Evolutionary conservation across 768 basidiomycete genomes (phyloP).

Genomic region (Pholiota molesta): DNA sequence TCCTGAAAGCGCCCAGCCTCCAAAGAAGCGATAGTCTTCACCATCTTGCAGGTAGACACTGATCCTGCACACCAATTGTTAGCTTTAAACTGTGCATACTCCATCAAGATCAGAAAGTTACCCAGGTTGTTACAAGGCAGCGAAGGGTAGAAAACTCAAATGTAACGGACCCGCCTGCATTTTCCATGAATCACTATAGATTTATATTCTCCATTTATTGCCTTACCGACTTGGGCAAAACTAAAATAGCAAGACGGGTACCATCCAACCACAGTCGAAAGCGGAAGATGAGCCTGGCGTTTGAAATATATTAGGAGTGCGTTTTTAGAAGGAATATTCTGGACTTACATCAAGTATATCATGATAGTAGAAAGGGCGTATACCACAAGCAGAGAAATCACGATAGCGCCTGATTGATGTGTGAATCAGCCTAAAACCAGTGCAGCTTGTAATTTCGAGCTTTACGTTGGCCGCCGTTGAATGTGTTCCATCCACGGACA

Average conservation of each 20-base stretch:
- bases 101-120: conserved; percentile 14
- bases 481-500: conserved; percentile 36
- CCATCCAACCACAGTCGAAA: conserved; percentile 43
- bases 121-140: conserved; percentile 40
- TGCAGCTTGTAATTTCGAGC: not conserved
- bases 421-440: not conserved
- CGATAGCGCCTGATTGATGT: conserved; percentile 31
- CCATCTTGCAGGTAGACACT: conserved; percentile 30
- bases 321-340: not conserved
- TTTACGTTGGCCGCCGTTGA: conserved; percentile 37
- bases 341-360: conserved; percentile 38
- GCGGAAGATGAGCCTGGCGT: conserved; percentile 38
- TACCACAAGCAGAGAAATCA: conserved; percentile 31
- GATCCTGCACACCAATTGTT: conserved; percentile 22
- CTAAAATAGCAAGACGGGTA: conserved; percentile 31
- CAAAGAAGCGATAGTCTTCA: conserved; percentile 31
- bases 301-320: not conserved
- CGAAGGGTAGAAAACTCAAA: conserved; percentile 32
- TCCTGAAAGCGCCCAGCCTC: conserved; percentile 34
- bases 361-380: conserved; percentile 36
- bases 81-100: not conserved
- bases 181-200: not conserved
- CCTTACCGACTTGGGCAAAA: conserved; percentile 35
- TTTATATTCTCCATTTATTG: not conserved
- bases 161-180: conserved; percentile 33